Conservation (phyloP, 148 eudicot species). For the Spergularia marina region DNA sequence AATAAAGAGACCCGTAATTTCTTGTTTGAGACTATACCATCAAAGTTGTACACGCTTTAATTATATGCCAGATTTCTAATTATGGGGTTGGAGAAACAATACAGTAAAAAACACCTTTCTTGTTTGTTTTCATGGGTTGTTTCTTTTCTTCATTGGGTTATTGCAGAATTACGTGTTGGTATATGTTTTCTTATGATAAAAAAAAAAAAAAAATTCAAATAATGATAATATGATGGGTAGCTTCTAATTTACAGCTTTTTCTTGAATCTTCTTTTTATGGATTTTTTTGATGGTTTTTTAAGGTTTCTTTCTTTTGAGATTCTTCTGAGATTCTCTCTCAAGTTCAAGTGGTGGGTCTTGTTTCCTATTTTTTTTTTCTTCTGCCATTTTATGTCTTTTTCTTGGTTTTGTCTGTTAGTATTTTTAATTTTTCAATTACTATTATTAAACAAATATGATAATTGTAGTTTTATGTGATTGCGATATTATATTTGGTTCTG, state of each 20-base stretch:
- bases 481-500: background rate
- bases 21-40: too few relatives aligned
- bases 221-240: background rate
- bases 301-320: slow-evolving; percentile 3
- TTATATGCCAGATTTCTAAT: too few relatives aligned
- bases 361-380: background rate
- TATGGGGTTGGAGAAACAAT: too few relatives aligned
- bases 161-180: too few relatives aligned
- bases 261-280: background rate
- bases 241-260: background rate
- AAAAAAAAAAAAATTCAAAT: background rate
- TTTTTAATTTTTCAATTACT: background rate
- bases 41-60: too few relatives aligned
- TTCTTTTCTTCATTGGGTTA: too few relatives aligned
- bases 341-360: background rate
- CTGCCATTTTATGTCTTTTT: background rate
- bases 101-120: too few relatives aligned
- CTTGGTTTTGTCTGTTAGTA: background rate
- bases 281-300: background rate
- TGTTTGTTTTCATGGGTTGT: too few relatives aligned
- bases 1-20: too few relatives aligned
- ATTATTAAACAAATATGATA: background rate
- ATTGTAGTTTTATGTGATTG: background rate
- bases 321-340: slow-evolving; percentile 4
- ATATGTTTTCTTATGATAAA: too few relatives aligned